Base-by-base conservation (phyloP, 495 filamentous ascomycete genomes). In the Lasiosphaeris hirsuta region DNA sequence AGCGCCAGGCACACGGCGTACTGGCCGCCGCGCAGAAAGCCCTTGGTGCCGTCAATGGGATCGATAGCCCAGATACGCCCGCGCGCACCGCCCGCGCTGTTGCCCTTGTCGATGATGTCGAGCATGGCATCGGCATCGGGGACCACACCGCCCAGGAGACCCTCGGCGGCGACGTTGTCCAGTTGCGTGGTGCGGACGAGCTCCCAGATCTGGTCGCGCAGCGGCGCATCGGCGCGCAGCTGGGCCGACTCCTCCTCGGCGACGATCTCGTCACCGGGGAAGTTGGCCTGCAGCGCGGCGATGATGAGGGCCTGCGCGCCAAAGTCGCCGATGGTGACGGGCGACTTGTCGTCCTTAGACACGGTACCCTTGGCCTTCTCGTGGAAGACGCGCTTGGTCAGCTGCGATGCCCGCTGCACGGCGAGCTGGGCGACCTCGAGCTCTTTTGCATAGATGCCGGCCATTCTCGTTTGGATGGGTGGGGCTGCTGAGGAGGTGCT, bases 231-330 rank as follows among this genome's bases (percentile, higher is more conserved):
- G 37, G 84, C 72, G 35, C 90, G 84, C 58, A 98, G 79, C 47
- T 83, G 79, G 59, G 80, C 83, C 0, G 94, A 85, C 69, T 99
- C 95, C 75, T 99, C 94, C 74, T 99, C 94, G 55, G 88, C 94
- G 34, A 97, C 90, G 56, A 97, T 88, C 73, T 90, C 86, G 67
- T 98, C 94, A 11, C 83, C 66, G 39, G 94, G 94, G 78, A 98
- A 97, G 70, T 89, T 89, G 71, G 86, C 81, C 74, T 86, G 84
- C 57, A 98, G 84, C 46, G 94, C 92, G 55, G 85, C 81, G 63
- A 97, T 96, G 68, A 97, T 95, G 59, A 97, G 81, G 38, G 95
- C 95, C 76, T 98, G 94, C 53, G 95, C 94, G 63, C 95, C 95
- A 67, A 96, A 97, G 76, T 98, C 94, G 69, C 92, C 94, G 61